Conservation (phyloP, 1,284 basidiomycete genomes). For the Ustilago trichophora region DNA sequence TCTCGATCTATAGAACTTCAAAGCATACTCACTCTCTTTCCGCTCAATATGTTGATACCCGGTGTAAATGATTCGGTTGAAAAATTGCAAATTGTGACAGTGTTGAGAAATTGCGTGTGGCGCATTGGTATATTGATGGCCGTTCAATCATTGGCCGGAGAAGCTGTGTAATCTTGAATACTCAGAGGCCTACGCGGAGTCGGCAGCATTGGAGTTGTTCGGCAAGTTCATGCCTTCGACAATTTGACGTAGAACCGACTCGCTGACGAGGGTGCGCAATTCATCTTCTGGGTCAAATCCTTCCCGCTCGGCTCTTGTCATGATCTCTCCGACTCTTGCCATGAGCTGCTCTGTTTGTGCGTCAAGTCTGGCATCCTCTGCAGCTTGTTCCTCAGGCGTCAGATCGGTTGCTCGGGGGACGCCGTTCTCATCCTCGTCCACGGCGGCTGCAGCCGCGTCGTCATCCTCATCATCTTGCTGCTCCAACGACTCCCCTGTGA, state of each 20-base stretch:
- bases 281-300: conserved; percentile 51
- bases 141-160: too few species aligned
- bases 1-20: too few species aligned
- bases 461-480: conserved; percentile 26
- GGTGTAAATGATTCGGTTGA: too few species aligned
- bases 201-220: not conserved
- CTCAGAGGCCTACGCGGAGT: conserved; percentile 4
- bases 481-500: conserved; percentile 49
- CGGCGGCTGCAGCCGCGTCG: conserved; percentile 15
- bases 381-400: conserved; percentile 16
- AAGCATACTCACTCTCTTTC: too few species aligned
- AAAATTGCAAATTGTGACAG: too few species aligned
- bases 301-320: conserved; percentile 45
- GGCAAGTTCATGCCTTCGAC: conserved; percentile 45
- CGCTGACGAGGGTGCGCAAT: conserved; percentile 51
- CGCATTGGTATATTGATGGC: too few species aligned
- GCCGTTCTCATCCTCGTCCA: conserved; percentile 39
- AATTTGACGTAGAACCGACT: conserved; percentile 52
- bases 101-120: too few species aligned
- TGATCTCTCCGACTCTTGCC: conserved; percentile 50
- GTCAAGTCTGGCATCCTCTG: conserved; percentile 33
- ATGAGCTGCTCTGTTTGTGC: conserved; percentile 50
- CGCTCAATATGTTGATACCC: too few species aligned
- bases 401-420: conserved; percentile 3
- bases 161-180: too few species aligned